phyloP scores from a whole-genome alignment of 2,329 filamentous ascomycete genomes.

The Fusarium fracticaudum region DNA sequence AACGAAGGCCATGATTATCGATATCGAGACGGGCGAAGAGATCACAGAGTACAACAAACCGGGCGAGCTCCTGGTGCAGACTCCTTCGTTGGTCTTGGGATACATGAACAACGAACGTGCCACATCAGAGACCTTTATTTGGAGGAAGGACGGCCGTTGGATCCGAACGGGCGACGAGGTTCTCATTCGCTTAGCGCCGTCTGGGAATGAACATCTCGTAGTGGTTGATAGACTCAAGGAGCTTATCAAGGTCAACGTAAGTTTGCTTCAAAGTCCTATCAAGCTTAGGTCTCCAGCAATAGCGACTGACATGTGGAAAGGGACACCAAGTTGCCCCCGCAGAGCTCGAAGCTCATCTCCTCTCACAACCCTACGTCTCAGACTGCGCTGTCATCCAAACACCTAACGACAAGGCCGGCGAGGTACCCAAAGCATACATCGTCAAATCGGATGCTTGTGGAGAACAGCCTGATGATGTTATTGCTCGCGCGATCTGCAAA shows the following conservation, averaged over 20 bases:
- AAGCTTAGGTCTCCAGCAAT: rapidly evolving
- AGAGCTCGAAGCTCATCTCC: neutral
- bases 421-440: neutral
- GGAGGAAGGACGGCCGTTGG: neutral
- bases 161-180: neutral
- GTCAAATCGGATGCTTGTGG: neutral
- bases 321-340: neutral
- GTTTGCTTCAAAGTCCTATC: rapidly evolving
- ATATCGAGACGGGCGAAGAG: neutral
- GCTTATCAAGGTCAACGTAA: neutral
- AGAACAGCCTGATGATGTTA: rapidly evolving
- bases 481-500: neutral
- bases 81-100: rapidly evolving
- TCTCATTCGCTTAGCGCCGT: neutral
- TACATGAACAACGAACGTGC: neutral
- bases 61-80: rapidly evolving
- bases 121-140: rapidly evolving
- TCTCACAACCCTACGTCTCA: neutral
- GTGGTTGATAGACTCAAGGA: neutral
- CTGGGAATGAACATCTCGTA: neutral
- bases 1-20: neutral
- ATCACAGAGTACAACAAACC: neutral
- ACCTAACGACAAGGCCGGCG: neutral
- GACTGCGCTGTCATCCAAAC: neutral
- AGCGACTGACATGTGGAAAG: rapidly evolving